Percentiles rank a stretch among this genome's conserved stretches.
phyloP scores from a whole-genome alignment of 345 rosid species.

The Alliaria petiolata region DNA sequence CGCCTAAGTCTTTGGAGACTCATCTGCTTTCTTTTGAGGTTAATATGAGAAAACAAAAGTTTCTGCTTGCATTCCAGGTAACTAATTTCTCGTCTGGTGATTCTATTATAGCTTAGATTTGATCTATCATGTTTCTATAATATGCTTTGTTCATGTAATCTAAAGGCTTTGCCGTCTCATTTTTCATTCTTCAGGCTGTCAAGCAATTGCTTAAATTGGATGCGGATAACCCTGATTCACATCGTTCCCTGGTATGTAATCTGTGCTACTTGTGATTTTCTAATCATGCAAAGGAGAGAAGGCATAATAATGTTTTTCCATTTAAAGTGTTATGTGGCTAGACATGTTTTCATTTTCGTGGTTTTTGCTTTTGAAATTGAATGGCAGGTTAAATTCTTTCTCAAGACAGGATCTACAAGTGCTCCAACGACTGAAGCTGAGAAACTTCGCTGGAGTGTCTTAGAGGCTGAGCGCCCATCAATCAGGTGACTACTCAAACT shows the following conservation, averaged over 20 bases:
- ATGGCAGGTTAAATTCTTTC: slow-evolving; percentile 80
- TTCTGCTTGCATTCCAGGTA: slow-evolving; percentile 95
- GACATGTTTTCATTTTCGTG: background rate
- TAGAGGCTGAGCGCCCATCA: slow-evolving; percentile 85
- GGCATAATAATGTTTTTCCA: background rate
- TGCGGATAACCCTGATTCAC: slow-evolving; percentile 85
- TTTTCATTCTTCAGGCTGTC: slow-evolving; percentile 54
- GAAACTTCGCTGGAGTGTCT: slow-evolving; percentile 83
- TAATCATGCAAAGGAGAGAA: background rate
- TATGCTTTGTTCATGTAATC: background rate
- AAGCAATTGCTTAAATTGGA: slow-evolving; percentile 82
- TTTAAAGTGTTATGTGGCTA: background rate
- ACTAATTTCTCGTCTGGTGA: background rate
- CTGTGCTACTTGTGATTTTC: slow-evolving; percentile 5
- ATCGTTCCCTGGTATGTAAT: slow-evolving; percentile 73
- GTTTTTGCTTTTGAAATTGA: slow-evolving; percentile 12
- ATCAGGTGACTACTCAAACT: slow-evolving; percentile 53
- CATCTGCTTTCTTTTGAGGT: slow-evolving; percentile 97
- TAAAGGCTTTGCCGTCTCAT: background rate
- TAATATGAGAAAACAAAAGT: slow-evolving; percentile 86
- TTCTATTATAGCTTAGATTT: background rate
- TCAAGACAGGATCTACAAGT: slow-evolving; percentile 55
- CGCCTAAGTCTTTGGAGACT: slow-evolving; percentile 78
- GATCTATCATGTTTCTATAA: background rate
- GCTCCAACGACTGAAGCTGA: slow-evolving; percentile 64